Percentiles rank a stretch among this genome's conserved stretches.
phyloP scores from a whole-genome alignment of 257 asterid genomes.

The Solanum clarkiae region DNA sequence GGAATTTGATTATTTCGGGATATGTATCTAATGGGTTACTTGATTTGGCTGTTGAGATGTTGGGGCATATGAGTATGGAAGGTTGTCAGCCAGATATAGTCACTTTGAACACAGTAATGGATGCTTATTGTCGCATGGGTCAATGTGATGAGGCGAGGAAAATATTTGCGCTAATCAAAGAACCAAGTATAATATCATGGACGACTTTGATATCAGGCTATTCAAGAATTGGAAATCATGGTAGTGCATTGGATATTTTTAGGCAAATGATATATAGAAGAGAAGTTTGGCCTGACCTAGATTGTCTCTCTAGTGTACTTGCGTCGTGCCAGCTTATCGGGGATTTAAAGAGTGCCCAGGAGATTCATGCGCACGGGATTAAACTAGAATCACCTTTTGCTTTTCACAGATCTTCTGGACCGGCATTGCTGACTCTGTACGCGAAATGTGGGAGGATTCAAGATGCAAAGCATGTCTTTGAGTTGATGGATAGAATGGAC shows the following conservation, averaged over 20 bases:
- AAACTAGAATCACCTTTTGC: background rate
- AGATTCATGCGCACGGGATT: conserved; percentile 33
- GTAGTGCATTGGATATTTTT: background rate
- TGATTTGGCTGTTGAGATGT: conserved; percentile 15
- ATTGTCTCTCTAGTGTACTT: conserved; percentile 27
- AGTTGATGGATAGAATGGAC: conserved; percentile 24
- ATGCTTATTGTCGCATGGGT: conserved; percentile 29
- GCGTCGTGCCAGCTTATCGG: conserved; percentile 17
- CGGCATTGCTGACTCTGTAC: conserved; percentile 24
- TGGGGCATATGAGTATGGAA: conserved; percentile 14
- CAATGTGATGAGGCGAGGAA: conserved; percentile 24
- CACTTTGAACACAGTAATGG: conserved; percentile 25
- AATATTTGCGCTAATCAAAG: conserved; percentile 14
- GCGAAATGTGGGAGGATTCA: conserved; percentile 18
- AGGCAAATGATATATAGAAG: conserved; percentile 12
- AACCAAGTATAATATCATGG: conserved; percentile 34
- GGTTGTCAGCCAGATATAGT: conserved; percentile 23
- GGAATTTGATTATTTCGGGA: conserved; percentile 26
- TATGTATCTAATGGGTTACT: conserved; percentile 19
- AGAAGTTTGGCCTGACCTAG: conserved; percentile 16
- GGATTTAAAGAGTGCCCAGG: conserved; percentile 16
- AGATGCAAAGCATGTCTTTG: conserved; percentile 15
- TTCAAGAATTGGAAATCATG: conserved; percentile 20
- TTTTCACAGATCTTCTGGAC: conserved; percentile 30
- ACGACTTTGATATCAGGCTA: conserved; percentile 30